Evolutionary conservation across 2,329 filamentous ascomycete genomes (phyloP).

Genomic region (Talaromyces sp.): DNA sequence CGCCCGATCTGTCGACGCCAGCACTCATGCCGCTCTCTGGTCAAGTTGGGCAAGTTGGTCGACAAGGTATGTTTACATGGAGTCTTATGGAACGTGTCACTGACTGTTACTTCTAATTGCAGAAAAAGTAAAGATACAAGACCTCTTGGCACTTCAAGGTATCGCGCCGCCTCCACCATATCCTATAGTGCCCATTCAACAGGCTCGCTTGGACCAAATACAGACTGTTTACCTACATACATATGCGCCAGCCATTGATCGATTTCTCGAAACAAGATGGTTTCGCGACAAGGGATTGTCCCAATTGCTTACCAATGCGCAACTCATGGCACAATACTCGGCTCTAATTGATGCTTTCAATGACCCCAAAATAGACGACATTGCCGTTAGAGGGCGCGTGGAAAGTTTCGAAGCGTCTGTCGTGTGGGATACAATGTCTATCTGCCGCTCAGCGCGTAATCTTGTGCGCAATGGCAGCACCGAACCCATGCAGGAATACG

Average conservation of each 20-base stretch:
- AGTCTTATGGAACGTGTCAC: slow-evolving; percentile 23
- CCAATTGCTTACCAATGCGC: slow-evolving; percentile 55
- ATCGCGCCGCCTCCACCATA: slow-evolving; percentile 58
- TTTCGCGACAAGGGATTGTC: slow-evolving; percentile 60
- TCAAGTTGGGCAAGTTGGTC: slow-evolving; percentile 20
- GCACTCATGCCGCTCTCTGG: slow-evolving; percentile 28
- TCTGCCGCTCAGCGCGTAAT: slow-evolving; percentile 49
- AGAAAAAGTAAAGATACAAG: slow-evolving; percentile 68
- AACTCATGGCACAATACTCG: slow-evolving; percentile 65
- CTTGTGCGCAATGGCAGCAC: slow-evolving; percentile 36
- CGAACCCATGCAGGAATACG: slow-evolving; percentile 49
- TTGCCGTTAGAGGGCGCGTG: slow-evolving; percentile 38
- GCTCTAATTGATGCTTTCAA: slow-evolving; percentile 58
- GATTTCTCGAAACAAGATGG: slow-evolving; percentile 81
- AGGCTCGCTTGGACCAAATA: slow-evolving; percentile 61
- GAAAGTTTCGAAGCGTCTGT: slow-evolving; percentile 59
- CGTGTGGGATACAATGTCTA: slow-evolving; percentile 58
- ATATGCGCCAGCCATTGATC: slow-evolving; percentile 71
- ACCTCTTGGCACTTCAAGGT: slow-evolving; percentile 66
- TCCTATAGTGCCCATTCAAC: slow-evolving; percentile 47
- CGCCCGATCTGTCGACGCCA: slow-evolving; percentile 27
- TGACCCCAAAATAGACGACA: slow-evolving; percentile 40
- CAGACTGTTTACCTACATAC: slow-evolving; percentile 71
- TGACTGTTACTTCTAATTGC: slow-evolving; percentile 29
- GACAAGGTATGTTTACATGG: slow-evolving; percentile 39